phyloP scores from a whole-genome alignment of 139 green algal genomes.

The Tetradesmus obliquus region DNA sequence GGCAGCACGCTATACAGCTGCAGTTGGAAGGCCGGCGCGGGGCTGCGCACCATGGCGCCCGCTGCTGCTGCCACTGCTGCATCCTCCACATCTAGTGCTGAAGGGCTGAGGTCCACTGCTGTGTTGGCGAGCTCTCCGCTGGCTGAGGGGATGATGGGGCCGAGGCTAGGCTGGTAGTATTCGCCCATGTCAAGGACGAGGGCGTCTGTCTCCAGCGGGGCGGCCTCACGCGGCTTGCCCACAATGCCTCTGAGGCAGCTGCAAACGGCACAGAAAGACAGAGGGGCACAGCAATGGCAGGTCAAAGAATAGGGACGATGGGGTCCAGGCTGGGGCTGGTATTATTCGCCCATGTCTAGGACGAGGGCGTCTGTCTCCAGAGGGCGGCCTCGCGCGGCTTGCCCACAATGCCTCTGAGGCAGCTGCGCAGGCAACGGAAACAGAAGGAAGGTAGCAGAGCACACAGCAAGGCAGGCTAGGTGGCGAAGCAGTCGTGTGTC shows the following conservation, averaged over 20 bases:
- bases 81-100: background rate
- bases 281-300: background rate
- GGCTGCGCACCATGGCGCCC: background rate
- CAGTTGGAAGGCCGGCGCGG: background rate
- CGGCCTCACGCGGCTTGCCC: background rate
- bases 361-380: constrained; percentile 11
- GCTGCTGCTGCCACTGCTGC: background rate
- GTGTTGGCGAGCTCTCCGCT: background rate
- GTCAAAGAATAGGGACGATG: background rate
- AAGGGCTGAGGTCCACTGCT: background rate
- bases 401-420: background rate
- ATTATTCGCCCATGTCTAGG: constrained; percentile 35
- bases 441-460: background rate
- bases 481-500: no score
- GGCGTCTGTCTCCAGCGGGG: background rate
- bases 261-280: background rate
- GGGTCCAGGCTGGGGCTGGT: background rate
- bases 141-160: background rate
- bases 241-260: background rate
- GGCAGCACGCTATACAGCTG: constrained; percentile 36
- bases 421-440: background rate
- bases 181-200: constrained; percentile 31
- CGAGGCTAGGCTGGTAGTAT: constrained; percentile 18
- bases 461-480: background rate
- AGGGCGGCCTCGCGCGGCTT: background rate